phyloP scores from a whole-genome alignment of 371 early-diverging fungal species.

The Mortierella sp. region DNA sequence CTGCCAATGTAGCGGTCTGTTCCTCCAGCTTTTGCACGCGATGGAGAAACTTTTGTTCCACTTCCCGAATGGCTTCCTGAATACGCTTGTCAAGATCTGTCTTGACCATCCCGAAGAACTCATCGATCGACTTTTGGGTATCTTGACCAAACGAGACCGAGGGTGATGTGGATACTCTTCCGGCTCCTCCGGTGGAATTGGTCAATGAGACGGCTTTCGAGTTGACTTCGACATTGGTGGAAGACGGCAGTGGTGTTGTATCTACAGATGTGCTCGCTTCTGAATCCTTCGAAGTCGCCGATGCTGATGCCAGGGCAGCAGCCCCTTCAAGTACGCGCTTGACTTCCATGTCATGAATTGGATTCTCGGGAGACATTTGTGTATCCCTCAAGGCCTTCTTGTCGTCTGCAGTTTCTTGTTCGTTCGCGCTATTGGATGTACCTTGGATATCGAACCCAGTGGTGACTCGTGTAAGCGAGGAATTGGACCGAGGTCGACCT shows the following conservation, averaged over 20 bases:
- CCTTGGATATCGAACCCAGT: constrained; percentile 34
- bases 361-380: constrained; percentile 39
- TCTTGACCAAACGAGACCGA: constrained; percentile 40
- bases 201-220: neutral
- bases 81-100: constrained; percentile 49
- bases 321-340: constrained; percentile 52
- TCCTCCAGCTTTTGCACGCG: constrained; percentile 45
- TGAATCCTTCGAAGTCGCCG: constrained; percentile 1
- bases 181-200: neutral
- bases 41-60: constrained; percentile 51
- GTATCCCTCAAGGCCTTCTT: constrained; percentile 17
- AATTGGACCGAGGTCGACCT: constrained; percentile 43
- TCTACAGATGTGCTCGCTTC: constrained; percentile 20
- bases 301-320: constrained; percentile 26
- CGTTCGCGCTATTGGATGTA: neutral
- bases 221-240: constrained; percentile 1
- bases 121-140: constrained; percentile 52
- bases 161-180: neutral
- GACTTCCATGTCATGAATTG: constrained; percentile 51
- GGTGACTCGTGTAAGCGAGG: constrained; percentile 22
- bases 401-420: neutral
- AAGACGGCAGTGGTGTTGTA: constrained; percentile 34
- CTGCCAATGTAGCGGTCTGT: constrained; percentile 31
- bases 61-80: constrained; percentile 51
- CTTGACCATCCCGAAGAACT: constrained; percentile 54